Base-by-base conservation (phyloP, 768 basidiomycete genomes). In the Cystofilobasidium macerans region DNA sequence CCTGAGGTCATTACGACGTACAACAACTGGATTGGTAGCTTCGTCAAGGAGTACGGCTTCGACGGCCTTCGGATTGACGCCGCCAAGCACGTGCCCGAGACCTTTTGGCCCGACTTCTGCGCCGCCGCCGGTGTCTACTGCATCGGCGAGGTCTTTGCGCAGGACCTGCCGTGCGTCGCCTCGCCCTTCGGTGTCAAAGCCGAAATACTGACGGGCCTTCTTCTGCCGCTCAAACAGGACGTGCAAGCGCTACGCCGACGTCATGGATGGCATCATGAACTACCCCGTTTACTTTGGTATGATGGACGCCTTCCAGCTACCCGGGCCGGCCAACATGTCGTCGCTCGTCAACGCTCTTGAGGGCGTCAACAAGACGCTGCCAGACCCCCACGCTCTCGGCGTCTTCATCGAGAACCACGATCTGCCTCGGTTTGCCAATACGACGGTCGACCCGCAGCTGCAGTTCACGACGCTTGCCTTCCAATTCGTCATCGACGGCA, bases 401-500 rank as follows among this genome's bases (percentile, higher is more conserved):
- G 88, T 86, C 71, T 89, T 89, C 76, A 74, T 89, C 38, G 87
- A 87, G 76, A 88, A 88, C 73, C 86, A 88, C 69, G 86, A 88
- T 72, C 65, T 86, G 14, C 82, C 86, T 11, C 82, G 87, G 60
- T 89, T 86, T 86, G 80, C 82, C 57, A 86, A 85, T 74, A 57
- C 81, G 16, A 85, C 85, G 1, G 83, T 85, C 22, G 88, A 89
- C 71, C 82, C 82, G 5, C 86, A 88, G 73, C 84, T 80, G 73
- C 77, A 86, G 69, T 84, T 84, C 71, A 88, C 88, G 73, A 85
- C 86, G 18, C 84, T 88, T 83, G 77, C 82, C 12, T 83, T 86
- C 71, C 84, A 78, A 65, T 88, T 86, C 75, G 83, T 88, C 82
- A 81, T 82, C 57, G 87, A 88, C 66, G 87, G 87, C n/a, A 87